Conservation (phyloP, 768 basidiomycete species). For the Suillus hirtellus region DNA sequence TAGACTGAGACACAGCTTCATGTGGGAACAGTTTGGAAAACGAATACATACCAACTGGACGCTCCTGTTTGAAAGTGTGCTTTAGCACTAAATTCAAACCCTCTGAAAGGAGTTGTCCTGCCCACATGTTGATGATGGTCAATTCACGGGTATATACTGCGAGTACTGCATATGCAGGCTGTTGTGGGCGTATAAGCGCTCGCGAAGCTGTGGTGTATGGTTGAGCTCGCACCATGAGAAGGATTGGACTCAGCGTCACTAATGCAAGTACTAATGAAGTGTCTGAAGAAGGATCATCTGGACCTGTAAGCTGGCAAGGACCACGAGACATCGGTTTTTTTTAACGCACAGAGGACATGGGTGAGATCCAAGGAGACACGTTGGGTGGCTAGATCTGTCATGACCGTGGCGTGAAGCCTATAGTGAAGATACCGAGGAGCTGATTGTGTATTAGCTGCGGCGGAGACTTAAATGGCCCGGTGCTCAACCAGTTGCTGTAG, state of each 20-base stretch:
- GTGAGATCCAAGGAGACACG: conserved; percentile 61
- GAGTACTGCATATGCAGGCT: conserved; percentile 81
- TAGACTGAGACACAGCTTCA: background rate
- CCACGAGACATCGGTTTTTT: conserved; percentile 20
- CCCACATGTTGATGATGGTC: conserved; percentile 82
- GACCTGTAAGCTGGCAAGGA: conserved; percentile 6
- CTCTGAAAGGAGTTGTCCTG: conserved; percentile 74
- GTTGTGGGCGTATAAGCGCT: conserved; percentile 13
- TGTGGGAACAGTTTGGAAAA: background rate
- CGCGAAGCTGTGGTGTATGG: background rate
- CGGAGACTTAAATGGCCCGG: background rate
- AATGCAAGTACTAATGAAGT: conserved; percentile 60
- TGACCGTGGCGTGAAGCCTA: background rate
- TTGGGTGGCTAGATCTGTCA: conserved; percentile 13
- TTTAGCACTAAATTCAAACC: conserved; percentile 70
- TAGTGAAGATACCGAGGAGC: background rate
- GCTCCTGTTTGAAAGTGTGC: conserved; percentile 61
- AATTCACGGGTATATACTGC: conserved; percentile 77
- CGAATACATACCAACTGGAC: conserved; percentile 57
- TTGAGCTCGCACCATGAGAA: conserved; percentile 60
- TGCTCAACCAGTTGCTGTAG: background rate
- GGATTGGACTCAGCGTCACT: conserved; percentile 66
- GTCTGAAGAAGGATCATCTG: conserved; percentile 64
- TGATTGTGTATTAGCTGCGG: too few species aligned
- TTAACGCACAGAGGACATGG: conserved; percentile 56